Conservation (phyloP, 2,329 filamentous ascomycete genomes). For the Aspergillus awamori region DNA sequence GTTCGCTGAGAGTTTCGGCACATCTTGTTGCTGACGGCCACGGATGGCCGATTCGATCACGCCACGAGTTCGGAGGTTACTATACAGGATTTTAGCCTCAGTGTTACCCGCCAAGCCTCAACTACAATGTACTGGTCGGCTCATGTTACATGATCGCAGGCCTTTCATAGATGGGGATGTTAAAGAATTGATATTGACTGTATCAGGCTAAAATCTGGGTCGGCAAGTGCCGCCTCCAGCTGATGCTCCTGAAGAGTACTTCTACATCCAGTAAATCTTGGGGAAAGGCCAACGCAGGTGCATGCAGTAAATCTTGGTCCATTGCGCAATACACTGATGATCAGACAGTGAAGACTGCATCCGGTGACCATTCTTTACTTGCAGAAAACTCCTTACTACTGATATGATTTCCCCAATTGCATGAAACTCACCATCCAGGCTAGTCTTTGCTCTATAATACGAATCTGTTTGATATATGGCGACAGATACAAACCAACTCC, state of each 20-base stretch:
- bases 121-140: not conserved
- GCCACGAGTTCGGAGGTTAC: constrained; percentile 14
- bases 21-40: not conserved
- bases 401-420: too few relatives aligned
- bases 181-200: too few relatives aligned
- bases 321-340: not conserved
- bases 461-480: too few relatives aligned
- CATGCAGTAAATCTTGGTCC: not conserved
- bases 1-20: constrained; percentile 17
- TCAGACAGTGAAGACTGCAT: not conserved
- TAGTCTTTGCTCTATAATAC: not conserved
- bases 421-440: constrained; percentile 8
- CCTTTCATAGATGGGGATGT: not conserved
- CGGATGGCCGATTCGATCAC: constrained; percentile 21
- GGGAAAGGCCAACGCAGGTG: not conserved
- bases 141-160: not conserved
- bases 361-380: not conserved
- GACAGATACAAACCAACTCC: too few relatives aligned
- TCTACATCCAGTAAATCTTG: not conserved
- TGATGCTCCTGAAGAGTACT: not conserved
- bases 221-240: not conserved
- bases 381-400: too few relatives aligned
- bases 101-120: not conserved
- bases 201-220: too few relatives aligned
- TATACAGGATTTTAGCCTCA: not conserved